Base-by-base conservation (phyloP, 2,329 filamentous ascomycete genomes). In the Neophaeococcomyces aloes region DNA sequence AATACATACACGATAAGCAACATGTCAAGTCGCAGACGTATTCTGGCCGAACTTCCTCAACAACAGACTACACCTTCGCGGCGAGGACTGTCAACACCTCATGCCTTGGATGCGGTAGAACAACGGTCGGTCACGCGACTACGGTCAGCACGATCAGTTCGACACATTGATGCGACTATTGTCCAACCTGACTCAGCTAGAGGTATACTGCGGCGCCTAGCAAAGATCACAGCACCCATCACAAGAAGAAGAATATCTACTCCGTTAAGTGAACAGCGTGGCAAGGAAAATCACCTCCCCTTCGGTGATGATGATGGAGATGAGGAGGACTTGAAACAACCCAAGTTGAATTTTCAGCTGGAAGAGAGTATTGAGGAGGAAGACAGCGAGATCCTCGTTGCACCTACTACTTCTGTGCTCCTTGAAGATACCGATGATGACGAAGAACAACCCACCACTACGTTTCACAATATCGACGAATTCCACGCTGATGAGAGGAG, bases 111-210 rank as follows among this genome's bases (percentile, higher is more conserved):
- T 32, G 72, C 73, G 7, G 61, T 74, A 21, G 68, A 74, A 57
- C 68, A 73, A 52, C 70, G 72, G 21, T 49, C 49, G 36, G 48
- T 46, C 10, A 46, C 42, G 68, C 66, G 4, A 67, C 67, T 49
- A 74, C 71, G 2, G 70, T 72, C 15, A 64, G 61, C 27, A 65
- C 69, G 10, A 64, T 71, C 51, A 15, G 15, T 18, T 2, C 64
- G 68, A 35, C 59, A 68, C n/a, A 13, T 35, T 13, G 37, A 48
- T 75, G 71, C 47, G 67, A 66, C 19, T 61, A 70, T 27, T 50
- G 69, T 43, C 67, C 72, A 53, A 60, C 72, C 50, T 31, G 72
- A 76, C 55, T 76, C 74, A 5, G 72, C 72, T 3, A 68, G 75
- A 50, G 71, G 75, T 53, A 66, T 72, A 19, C 55, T 76, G 41